These are phyloP conservation scores for Polytolypa hystricis DNA, from an alignment of 2,329 filamentous ascomycete genomes.

Conservation along the genomic window DNA sequence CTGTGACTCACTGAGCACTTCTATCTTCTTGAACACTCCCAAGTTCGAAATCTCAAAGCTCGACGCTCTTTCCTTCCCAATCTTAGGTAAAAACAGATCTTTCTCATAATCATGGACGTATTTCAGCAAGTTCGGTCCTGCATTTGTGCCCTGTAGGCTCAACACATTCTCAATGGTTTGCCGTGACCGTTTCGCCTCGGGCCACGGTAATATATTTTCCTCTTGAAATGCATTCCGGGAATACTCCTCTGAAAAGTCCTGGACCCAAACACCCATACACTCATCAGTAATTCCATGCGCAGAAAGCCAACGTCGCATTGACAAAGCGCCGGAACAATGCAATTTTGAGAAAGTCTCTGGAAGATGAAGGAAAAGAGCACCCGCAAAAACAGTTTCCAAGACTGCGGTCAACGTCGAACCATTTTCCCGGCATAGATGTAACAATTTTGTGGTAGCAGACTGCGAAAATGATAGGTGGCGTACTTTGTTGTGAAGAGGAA, in stretches of 20 bases:
- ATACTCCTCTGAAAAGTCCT: conserved; percentile 24
- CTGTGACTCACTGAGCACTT: neutral
- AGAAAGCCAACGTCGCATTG: conserved; percentile 27
- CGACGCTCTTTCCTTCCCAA: conserved; percentile 28
- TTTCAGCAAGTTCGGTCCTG: conserved; percentile 27
- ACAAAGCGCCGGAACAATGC: conserved; percentile 25
- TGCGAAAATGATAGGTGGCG: conserved; percentile 24
- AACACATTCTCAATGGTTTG: conserved; percentile 20
- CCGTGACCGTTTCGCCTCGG: conserved; percentile 21
- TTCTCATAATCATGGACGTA: conserved; percentile 30
- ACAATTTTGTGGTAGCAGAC: conserved; percentile 19
- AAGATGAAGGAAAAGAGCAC: conserved; percentile 25
- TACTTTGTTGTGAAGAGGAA: conserved; percentile 17
- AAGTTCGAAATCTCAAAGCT: conserved; percentile 39
- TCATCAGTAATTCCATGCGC: conserved; percentile 23
- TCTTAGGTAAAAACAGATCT: conserved; percentile 24
- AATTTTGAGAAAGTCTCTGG: conserved; percentile 21
- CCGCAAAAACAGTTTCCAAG: conserved; percentile 29
- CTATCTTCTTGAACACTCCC: conserved; percentile 22
- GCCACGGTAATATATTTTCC: conserved; percentile 21
- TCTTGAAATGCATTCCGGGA: conserved; percentile 13
- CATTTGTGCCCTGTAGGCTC: conserved; percentile 22
- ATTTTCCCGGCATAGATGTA: conserved; percentile 25
- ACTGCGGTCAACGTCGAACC: conserved; percentile 32
- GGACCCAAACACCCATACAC: conserved; percentile 28